phyloP scores from a whole-genome alignment of 2,329 filamentous ascomycete genomes.

The Reticulascus tulasneorum region DNA sequence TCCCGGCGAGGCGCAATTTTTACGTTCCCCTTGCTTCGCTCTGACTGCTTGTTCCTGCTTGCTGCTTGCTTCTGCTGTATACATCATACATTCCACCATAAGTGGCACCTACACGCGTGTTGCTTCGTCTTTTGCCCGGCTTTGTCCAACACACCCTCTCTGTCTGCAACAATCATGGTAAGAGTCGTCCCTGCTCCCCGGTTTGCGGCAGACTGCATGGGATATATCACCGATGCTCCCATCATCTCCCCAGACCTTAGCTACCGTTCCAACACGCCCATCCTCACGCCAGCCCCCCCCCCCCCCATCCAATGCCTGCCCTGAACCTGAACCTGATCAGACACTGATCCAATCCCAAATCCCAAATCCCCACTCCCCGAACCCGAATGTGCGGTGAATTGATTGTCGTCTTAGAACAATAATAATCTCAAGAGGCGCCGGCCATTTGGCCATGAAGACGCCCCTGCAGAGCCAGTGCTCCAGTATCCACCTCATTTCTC shows the following conservation, averaged over 20 bases:
- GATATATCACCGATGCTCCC: conserved; percentile 37
- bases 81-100: conserved; percentile 30
- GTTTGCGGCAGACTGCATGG: conserved; percentile 40
- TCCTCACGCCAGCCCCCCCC: conserved; percentile 11
- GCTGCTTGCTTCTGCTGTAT: conserved; percentile 23
- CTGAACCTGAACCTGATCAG: conserved; percentile 1
- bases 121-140: conserved; percentile 25
- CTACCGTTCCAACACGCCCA: conserved; percentile 16
- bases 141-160: conserved; percentile 34
- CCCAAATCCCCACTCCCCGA: conserved; percentile 21
- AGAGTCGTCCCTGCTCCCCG: conserved; percentile 34
- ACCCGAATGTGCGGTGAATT: conserved; percentile 34
- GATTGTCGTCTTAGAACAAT: conserved; percentile 28
- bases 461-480: conserved; percentile 29
- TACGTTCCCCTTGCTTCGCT: conserved; percentile 16
- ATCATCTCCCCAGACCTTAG: conserved; percentile 16
- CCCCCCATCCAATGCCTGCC: conserved; percentile 20
- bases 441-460: conserved; percentile 34
- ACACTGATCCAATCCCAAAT: background rate
- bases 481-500: conserved; percentile 25
- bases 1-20: conserved; percentile 19
- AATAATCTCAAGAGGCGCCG: conserved; percentile 40
- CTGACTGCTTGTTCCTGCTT: conserved; percentile 13
- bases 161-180: conserved; percentile 45
- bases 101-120: conserved; percentile 31